Conservation (phyloP, 2,329 filamentous ascomycete species). For the Nakataea oryzae region DNA sequence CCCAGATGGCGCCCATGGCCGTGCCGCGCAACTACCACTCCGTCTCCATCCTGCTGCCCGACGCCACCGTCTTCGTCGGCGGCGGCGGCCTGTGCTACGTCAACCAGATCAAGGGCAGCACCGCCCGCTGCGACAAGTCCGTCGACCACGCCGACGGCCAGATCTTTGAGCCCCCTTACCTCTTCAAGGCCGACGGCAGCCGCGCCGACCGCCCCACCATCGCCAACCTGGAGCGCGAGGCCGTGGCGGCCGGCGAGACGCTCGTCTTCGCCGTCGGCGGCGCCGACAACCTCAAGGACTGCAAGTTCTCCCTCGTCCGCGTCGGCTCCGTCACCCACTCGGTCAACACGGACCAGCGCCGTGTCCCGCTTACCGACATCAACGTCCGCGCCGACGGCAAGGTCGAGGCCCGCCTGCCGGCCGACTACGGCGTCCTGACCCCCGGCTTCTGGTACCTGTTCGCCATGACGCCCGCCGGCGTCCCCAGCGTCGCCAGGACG, state of each 20-base stretch:
- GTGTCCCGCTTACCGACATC: conserved; percentile 32
- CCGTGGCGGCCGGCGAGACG: neutral
- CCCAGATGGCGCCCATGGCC: conserved; percentile 16
- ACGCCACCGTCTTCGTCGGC: conserved; percentile 33
- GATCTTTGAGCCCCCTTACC: conserved; percentile 40
- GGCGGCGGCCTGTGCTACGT: conserved; percentile 31
- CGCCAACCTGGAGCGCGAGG: conserved; percentile 6
- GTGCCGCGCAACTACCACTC: conserved; percentile 32
- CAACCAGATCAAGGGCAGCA: conserved; percentile 17
- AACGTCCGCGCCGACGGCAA: conserved; percentile 6
- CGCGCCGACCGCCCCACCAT: conserved; percentile 27
- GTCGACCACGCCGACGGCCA: conserved; percentile 37
- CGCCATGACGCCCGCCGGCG: conserved; percentile 30
- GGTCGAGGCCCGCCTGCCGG: conserved; percentile 21
- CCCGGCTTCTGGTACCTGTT: conserved; percentile 47
- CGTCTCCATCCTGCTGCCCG: conserved; percentile 29
- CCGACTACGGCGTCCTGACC: conserved; percentile 35
- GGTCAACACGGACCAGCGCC: conserved; percentile 47
- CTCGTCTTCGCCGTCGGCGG: neutral
- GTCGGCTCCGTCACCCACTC: conserved; percentile 40
- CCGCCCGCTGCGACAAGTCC: conserved; percentile 17
- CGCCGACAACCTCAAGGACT: neutral
- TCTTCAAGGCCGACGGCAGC: conserved; percentile 21
- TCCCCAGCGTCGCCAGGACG: conserved; percentile 33
- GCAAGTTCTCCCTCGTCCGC: conserved; percentile 21